phyloP scores from a whole-genome alignment of 345 rosid species.

The Citrus reticulata region DNA sequence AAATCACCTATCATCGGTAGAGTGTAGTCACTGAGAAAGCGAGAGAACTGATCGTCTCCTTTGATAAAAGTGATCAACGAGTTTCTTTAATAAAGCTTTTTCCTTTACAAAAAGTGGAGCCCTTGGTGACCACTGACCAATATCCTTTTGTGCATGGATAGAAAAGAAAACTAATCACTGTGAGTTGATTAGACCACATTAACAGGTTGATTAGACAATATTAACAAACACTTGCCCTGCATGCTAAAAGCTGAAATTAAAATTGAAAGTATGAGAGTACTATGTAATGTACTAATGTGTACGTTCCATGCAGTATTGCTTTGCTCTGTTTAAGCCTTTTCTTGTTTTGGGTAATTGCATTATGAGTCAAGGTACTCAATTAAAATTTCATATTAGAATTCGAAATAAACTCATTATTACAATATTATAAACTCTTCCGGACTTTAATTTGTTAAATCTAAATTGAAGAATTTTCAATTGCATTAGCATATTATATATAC shows the following conservation, averaged over 20 bases:
- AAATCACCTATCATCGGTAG: too few relatives aligned
- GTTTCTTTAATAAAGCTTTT: not conserved
- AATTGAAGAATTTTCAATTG: too few relatives aligned
- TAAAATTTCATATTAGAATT: too few relatives aligned
- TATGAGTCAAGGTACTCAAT: not conserved
- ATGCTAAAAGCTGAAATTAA: not conserved
- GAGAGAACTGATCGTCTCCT: not conserved
- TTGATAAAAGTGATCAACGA: not conserved
- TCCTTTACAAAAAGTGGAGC: conserved; percentile 2
- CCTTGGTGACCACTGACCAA: not conserved
- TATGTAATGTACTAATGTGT: too few relatives aligned
- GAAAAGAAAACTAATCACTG: not conserved
- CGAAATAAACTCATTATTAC: too few relatives aligned
- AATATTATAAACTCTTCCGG: too few relatives aligned
- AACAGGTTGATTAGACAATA: not conserved
- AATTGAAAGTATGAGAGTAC: too few relatives aligned
- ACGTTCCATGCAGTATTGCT: not conserved
- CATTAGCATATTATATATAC: too few relatives aligned
- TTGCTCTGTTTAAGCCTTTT: not conserved
- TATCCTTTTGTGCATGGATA: not conserved
- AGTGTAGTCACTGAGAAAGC: not conserved
- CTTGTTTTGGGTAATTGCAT: not conserved
- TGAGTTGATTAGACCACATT: not conserved
- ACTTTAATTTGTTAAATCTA: too few relatives aligned
- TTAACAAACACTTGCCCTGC: not conserved